phyloP scores from a whole-genome alignment of 164 flowering plant species.

The Magnolia sinica region DNA sequence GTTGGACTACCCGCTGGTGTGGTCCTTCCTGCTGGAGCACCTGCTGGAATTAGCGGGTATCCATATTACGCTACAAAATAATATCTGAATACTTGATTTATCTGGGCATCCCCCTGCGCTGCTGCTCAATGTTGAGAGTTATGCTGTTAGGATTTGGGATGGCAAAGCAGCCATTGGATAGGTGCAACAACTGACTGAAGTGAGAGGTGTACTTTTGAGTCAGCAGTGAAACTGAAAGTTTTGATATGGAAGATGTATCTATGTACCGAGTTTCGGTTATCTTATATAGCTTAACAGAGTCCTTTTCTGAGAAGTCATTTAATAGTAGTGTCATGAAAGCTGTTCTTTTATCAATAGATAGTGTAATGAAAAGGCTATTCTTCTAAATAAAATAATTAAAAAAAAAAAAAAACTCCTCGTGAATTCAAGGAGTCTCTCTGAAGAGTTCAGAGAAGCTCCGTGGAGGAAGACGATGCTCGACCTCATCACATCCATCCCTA shows the following conservation, averaged over 20 bases:
- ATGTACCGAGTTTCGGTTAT: not conserved
- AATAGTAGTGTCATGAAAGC: not conserved
- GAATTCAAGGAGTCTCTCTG: too few species aligned
- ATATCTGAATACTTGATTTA: conserved; percentile 10
- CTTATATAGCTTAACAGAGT: not conserved
- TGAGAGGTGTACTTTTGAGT: not conserved
- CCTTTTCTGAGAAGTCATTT: not conserved
- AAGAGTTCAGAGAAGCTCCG: too few species aligned
- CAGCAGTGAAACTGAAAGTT: not conserved
- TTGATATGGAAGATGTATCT: not conserved
- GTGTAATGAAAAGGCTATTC: not conserved
- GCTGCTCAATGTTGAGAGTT: not conserved
- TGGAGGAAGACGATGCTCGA: too few species aligned
- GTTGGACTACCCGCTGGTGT: conserved; percentile 20
- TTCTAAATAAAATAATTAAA: not conserved
- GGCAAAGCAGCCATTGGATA: not conserved
- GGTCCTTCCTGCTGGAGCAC: conserved; percentile 20
- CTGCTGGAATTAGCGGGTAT: conserved; percentile 20
- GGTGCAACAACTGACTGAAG: not conserved
- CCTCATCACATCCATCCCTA: too few species aligned
- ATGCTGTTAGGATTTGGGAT: not conserved
- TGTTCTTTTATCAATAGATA: not conserved
- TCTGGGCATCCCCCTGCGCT: not conserved
- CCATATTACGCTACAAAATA: conserved; percentile 50
- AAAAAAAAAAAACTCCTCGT: too few species aligned